These are phyloP conservation scores for Carex kokanica DNA, from an alignment of 176 grass and related monocot genomes.

Conservation along the genomic window DNA sequence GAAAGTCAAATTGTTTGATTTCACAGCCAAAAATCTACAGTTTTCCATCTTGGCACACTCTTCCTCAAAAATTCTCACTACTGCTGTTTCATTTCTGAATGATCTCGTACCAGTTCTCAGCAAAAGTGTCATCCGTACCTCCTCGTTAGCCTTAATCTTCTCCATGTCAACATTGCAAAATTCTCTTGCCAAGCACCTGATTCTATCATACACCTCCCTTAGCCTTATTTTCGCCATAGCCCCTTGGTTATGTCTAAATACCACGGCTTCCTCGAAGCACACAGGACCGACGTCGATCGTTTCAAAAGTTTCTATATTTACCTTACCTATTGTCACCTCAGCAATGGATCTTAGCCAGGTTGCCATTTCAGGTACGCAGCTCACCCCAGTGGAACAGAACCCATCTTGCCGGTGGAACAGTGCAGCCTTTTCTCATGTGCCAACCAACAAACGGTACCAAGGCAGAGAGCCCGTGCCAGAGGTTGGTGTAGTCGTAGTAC, in stretches of 20 bases:
- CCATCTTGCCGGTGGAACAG: constrained; percentile 38
- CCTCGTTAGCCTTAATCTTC: background rate
- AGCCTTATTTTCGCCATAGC: constrained; percentile 32
- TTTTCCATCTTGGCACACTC: constrained; percentile 39
- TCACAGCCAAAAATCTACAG: constrained; percentile 32
- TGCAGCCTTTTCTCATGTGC: constrained; percentile 39
- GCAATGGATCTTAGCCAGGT: constrained; percentile 27
- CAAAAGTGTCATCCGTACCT: constrained; percentile 42
- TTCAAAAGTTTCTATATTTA: constrained; percentile 30
- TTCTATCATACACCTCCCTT: constrained; percentile 33
- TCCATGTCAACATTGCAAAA: constrained; percentile 21
- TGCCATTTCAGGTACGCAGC: constrained; percentile 36
- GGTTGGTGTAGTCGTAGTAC: constrained; percentile 52
- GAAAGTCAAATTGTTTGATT: constrained; percentile 54
- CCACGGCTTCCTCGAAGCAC: constrained; percentile 66
- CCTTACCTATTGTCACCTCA: constrained; percentile 32
- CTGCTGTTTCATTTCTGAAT: constrained; percentile 57
- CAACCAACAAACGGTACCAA: constrained; percentile 47
- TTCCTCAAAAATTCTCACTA: constrained; percentile 34
- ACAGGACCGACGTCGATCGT: background rate
- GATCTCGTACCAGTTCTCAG: constrained; percentile 37
- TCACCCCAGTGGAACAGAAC: constrained; percentile 58
- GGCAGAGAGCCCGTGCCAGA: constrained; percentile 52
- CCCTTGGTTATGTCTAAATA: constrained; percentile 43
- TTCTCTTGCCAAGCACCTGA: constrained; percentile 52